Evolutionary conservation across 768 basidiomycete species (phyloP).

Genomic region (Lactarius hengduanensis): DNA sequence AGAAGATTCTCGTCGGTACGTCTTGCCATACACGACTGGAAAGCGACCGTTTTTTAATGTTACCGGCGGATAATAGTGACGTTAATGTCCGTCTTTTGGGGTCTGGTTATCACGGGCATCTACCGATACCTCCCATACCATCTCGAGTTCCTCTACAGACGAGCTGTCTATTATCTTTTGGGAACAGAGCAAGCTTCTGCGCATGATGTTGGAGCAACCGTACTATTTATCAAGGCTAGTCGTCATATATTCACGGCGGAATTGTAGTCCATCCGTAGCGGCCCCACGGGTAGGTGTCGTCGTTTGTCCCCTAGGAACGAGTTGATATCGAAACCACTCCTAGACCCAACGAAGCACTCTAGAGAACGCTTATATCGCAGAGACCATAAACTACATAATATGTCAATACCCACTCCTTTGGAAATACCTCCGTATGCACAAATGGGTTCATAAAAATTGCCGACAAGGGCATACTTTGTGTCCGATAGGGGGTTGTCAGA

Average conservation of each 20-base stretch:
- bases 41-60: slow-evolving; percentile 18
- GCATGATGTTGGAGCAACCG: slow-evolving; percentile 3
- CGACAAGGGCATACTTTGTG: background rate
- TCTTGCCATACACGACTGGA: background rate
- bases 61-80: slow-evolving; percentile 2
- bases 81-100: slow-evolving; percentile 40
- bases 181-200: slow-evolving; percentile 42
- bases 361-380: background rate
- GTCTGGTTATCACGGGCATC: slow-evolving; percentile 49
- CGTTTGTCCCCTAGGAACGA: background rate
- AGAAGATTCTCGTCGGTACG: slow-evolving; percentile 60
- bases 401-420: background rate
- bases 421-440: background rate
- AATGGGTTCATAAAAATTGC: too few species aligned
- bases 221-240: slow-evolving; percentile 9
- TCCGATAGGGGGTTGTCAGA: background rate
- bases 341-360: background rate
- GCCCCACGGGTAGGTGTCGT: background rate
- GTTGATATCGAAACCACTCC: background rate
- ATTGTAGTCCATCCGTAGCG: slow-evolving; percentile 1
- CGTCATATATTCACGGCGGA: slow-evolving; percentile 9
- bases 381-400: background rate
- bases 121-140: slow-evolving; percentile 60
- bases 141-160: slow-evolving; percentile 48
- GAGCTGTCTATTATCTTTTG: slow-evolving; percentile 62